phyloP scores from a whole-genome alignment of 495 filamentous ascomycete genomes.

The Neurospora sublineolata region DNA sequence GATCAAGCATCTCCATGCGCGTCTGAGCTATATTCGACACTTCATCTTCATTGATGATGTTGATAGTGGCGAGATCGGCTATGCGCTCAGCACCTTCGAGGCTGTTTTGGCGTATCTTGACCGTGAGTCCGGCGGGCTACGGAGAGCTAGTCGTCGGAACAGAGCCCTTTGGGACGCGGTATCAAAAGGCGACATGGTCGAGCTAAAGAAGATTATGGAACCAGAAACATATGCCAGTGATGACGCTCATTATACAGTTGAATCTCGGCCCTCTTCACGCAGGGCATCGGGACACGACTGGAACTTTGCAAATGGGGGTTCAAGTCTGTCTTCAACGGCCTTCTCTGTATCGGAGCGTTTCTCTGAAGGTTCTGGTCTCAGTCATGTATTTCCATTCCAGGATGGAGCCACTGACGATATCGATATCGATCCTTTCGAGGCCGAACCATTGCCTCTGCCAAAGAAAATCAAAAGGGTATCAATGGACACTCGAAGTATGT shows the following conservation, averaged over 20 bases:
- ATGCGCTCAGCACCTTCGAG: constrained; percentile 93
- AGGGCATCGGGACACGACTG: constrained; percentile 28
- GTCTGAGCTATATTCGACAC: constrained; percentile 83
- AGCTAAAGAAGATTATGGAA: constrained; percentile 71
- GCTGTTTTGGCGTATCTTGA: constrained; percentile 86
- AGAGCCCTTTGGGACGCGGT: constrained; percentile 80
- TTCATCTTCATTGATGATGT: constrained; percentile 97
- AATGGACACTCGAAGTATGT: constrained; percentile 79
- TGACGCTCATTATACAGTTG: constrained; percentile 23
- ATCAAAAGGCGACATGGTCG: constrained; percentile 58
- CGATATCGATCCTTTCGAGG: constrained; percentile 14
- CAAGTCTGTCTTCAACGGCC: constrained; percentile 32
- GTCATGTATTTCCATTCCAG: constrained; percentile 87
- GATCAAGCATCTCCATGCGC: constrained; percentile 75
- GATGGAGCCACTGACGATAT: constrained; percentile 34
- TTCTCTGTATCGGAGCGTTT: constrained; percentile 31
- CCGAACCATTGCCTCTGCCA: constrained; percentile 27
- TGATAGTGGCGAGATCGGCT: constrained; percentile 92
- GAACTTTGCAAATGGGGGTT: constrained; percentile 34
- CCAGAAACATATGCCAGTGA: constrained; percentile 39
- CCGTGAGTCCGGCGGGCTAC: constrained; percentile 67
- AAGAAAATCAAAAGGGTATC: constrained; percentile 65
- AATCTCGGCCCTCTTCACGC: constrained; percentile 26
- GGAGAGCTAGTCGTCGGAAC: constrained; percentile 76
- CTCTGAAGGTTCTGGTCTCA: constrained; percentile 53